phyloP scores from a whole-genome alignment of 176 grass and related monocot species.

The Typha latifolia region DNA sequence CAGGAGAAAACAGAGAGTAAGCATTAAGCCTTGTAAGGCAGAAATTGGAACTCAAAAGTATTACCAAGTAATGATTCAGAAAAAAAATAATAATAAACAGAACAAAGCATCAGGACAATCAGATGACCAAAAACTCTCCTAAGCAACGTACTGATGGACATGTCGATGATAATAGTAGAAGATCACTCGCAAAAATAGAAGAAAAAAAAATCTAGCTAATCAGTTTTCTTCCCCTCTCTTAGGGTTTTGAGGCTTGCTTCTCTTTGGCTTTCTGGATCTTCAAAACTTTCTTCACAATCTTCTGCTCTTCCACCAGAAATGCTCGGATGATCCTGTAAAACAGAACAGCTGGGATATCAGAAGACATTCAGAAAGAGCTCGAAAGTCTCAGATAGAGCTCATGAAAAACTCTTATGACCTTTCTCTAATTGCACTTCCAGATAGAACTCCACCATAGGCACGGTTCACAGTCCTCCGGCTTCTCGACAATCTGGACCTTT shows the following conservation, averaged over 20 bases:
- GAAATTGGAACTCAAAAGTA: no score
- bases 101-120: no score
- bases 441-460: constrained; percentile 32
- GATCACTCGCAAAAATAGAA: neutral
- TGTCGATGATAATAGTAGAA: neutral
- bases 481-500: constrained; percentile 34
- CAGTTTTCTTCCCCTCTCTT: neutral
- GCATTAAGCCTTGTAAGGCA: no score
- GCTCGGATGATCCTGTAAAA: constrained; percentile 69
- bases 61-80: no score
- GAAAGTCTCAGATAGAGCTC: neutral
- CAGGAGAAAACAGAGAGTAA: no score
- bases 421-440: constrained; percentile 30
- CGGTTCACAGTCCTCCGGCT: constrained; percentile 34
- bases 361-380: neutral
- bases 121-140: neutral
- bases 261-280: constrained; percentile 17
- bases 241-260: constrained; percentile 11
- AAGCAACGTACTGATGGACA: neutral
- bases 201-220: neutral
- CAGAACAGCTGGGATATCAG: neutral
- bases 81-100: no score
- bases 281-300: constrained; percentile 98
- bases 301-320: constrained; percentile 95
- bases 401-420: constrained; percentile 7